A percentile compares a stretch with the other conserved stretches of the same genome.
Evolutionary conservation across 768 basidiomycete genomes (phyloP).

Genomic region (Mrakia blollopis): DNA sequence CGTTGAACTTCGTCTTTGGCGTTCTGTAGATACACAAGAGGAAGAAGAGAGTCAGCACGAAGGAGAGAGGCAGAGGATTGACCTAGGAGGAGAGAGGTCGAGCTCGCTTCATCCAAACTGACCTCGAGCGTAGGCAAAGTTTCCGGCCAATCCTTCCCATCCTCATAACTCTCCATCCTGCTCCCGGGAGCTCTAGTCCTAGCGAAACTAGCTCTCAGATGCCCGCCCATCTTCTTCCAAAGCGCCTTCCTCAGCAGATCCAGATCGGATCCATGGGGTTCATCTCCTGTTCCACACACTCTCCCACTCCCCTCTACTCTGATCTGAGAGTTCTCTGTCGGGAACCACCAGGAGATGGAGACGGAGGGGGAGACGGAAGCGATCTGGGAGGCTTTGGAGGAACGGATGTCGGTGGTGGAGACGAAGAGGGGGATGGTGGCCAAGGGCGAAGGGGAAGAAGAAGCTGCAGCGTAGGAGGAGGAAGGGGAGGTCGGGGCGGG

Average conservation of each 20-base stretch:
- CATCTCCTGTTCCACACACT: constrained; percentile 6
- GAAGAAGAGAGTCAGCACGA: background rate
- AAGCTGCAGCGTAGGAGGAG: too few relatives aligned
- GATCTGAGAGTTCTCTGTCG: constrained; percentile 28
- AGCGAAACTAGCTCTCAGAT: constrained; percentile 25
- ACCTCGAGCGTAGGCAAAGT: constrained; percentile 17
- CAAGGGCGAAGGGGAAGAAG: background rate
- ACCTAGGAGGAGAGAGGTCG: too few relatives aligned
- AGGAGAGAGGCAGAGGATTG: background rate
- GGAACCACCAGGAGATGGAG: constrained; percentile 26
- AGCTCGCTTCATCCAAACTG: background rate
- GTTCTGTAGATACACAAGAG: background rate
- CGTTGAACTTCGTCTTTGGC: constrained; percentile 10
- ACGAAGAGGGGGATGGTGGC: constrained; percentile 15
- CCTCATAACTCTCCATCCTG: constrained; percentile 17
- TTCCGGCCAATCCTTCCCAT: constrained; percentile 24
- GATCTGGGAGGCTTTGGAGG: constrained; percentile 23
- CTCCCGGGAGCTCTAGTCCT: constrained; percentile 12
- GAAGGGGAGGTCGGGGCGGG: background rate
- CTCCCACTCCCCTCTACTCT: constrained; percentile 10
- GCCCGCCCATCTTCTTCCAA: constrained; percentile 21
- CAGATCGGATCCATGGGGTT: background rate
- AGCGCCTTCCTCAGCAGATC: constrained; percentile 1
- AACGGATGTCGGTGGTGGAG: constrained; percentile 28
- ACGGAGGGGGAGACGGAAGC: background rate